Evolutionary conservation across 2,329 filamentous ascomycete species (phyloP), one percentile per base, ranked within the genome.

Genomic region (Rhynchosporium secalis): DNA sequence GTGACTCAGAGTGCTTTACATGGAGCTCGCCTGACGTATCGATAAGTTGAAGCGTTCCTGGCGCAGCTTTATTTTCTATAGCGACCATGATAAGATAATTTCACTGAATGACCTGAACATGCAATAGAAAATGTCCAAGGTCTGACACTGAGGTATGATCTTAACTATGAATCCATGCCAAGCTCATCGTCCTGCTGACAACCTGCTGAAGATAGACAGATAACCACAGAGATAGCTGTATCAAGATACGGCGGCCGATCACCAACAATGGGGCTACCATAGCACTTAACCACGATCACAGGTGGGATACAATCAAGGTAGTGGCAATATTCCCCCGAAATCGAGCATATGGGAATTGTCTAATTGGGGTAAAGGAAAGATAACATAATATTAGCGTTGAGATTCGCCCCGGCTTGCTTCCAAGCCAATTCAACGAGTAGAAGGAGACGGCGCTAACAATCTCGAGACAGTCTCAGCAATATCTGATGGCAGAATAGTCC

Each of bases 41-140:
- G 61, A 73, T 71, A 40, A 72, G 68, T 49, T 71, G 69, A 55
- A 73, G 63, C 40, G 71, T 73, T 48, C 71, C 71, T 7, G 70
- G 71, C 28, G 65, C 65, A 5, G 62, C 58, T 46, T 65, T 65
- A 20, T 67, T 62, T 36, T 68, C 66, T 28, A 66, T 58, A 40
- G 52, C 55, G 51, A 62, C 57, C 66, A 68, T 68, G 38, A 51
- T 61, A 57, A 33, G 3, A 28, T 15, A 41, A 43, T 29, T 8
- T 38, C 12, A 55, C 43, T 26, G 12, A 28, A 26, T 47, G 54
- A 12, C 15, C 41, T 47, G 41, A 43, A 13, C 31, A 15, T 29
- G 13, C 2, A 15, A 20, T 31, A 31, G n/a, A n/a, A 28, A 40
- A n/a, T 4, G 15, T 29, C 33, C 43, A 38, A 56, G 33, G 40